These are phyloP conservation scores for Oenanthe javanica DNA, from an alignment of 140 eudicot species.

Conservation along the genomic window DNA sequence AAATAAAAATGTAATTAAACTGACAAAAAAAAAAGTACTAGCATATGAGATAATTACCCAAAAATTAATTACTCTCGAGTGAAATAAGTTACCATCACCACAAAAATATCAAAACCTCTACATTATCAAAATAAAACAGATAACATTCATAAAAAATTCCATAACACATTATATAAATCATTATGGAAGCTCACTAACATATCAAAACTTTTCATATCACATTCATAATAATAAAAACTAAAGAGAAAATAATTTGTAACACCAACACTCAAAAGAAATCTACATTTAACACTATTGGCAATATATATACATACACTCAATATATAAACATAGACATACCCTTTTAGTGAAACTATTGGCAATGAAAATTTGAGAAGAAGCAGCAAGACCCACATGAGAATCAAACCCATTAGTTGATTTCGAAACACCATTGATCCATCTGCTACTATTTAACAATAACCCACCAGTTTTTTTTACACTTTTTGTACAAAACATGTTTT, in stretches of 20 bases:
- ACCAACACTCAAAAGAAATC: too few relatives aligned
- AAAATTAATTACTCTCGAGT: not conserved
- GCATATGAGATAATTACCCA: not conserved
- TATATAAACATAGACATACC: conserved; percentile 11
- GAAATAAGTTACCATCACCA: not conserved
- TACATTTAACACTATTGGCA: too few relatives aligned
- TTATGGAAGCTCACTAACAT: not conserved
- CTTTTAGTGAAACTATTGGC: conserved; percentile 18
- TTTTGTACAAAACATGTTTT: not conserved
- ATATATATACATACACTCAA: not conserved
- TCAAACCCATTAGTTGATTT: conserved; percentile 7
- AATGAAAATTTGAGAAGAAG: conserved; percentile 13
- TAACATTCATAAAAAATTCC: too few relatives aligned
- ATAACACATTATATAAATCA: not conserved
- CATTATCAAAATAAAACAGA: not conserved
- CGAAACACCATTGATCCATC: not conserved
- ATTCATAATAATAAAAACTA: not conserved
- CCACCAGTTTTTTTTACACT: not conserved
- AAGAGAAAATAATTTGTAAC: not conserved
- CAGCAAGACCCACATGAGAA: conserved; percentile 22
- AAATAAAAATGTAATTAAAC: not conserved
- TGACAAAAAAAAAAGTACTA: not conserved
- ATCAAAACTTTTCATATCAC: not conserved
- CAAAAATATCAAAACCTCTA: not conserved
- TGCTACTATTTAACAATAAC: conserved; percentile 5